Percentiles rank a stretch among this genome's conserved stretches.
Conservation (phyloP, 139 green algal species). For the Micromonas commoda region DNA sequence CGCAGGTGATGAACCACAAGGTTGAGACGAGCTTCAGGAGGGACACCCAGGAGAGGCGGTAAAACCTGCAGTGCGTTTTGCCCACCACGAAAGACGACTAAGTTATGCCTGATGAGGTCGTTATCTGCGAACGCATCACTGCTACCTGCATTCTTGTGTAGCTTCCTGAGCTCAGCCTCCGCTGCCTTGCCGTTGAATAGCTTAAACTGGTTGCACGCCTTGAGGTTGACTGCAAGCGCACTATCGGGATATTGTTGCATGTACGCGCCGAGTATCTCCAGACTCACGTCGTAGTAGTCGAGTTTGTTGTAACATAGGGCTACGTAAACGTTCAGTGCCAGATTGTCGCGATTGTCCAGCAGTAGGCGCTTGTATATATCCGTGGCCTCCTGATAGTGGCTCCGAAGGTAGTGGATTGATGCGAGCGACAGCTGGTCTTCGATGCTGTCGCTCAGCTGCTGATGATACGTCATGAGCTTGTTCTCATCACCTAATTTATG, state of each 20-base stretch:
- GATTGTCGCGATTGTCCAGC: conserved; percentile 48
- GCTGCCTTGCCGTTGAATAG: conserved; percentile 62
- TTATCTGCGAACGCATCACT: conserved; percentile 47
- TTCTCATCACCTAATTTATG: conserved; percentile 60
- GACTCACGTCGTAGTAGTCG: conserved; percentile 77
- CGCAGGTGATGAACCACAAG: conserved; percentile 72
- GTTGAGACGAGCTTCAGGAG: conserved; percentile 71
- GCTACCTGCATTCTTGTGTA: conserved; percentile 22
- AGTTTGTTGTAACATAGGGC: conserved; percentile 79
- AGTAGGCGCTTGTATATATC: conserved; percentile 80
- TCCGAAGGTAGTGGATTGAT: conserved; percentile 50
- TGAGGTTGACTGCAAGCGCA: conserved; percentile 64
- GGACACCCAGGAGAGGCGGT: conserved; percentile 53
- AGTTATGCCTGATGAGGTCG: conserved; percentile 68
- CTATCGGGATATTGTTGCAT: conserved; percentile 51
- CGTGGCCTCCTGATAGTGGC: conserved; percentile 65
- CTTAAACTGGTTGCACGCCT: conserved; percentile 57
- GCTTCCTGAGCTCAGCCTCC: conserved; percentile 57
- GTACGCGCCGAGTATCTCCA: conserved; percentile 66
- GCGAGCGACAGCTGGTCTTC: conserved; percentile 75
- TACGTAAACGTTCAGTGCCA: conserved; percentile 75
- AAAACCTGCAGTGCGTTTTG: conserved; percentile 68
- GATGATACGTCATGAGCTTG: conserved; percentile 63
- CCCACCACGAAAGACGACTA: conserved; percentile 67
- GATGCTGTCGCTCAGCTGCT: conserved; percentile 55